These are phyloP conservation scores for Physaria fendleri DNA, from an alignment of 345 rosid species.

Conservation along the genomic window DNA sequence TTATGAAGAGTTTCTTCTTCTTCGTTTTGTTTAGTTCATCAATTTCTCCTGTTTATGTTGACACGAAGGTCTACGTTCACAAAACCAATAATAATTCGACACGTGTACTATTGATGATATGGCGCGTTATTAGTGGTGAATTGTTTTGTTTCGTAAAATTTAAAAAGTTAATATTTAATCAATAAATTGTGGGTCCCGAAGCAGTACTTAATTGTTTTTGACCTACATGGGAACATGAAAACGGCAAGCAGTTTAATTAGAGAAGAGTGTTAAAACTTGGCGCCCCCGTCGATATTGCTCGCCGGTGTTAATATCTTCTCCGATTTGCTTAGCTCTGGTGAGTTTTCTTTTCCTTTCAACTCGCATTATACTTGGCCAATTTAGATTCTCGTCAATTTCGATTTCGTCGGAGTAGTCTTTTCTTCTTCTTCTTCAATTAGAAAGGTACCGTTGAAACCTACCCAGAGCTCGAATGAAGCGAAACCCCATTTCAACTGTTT, in stretches of 20 bases:
- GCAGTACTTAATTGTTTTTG: too few species aligned
- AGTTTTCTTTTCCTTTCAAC: not conserved
- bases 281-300: not conserved
- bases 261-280: too few species aligned
- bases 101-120: not conserved
- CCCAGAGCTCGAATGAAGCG: not conserved
- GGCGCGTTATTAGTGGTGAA: conserved; percentile 17
- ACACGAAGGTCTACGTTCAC: not conserved
- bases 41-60: not conserved
- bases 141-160: too few species aligned
- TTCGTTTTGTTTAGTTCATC: not conserved
- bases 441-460: not conserved
- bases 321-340: not conserved
- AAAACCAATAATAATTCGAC: not conserved
- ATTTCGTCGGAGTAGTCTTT: not conserved
- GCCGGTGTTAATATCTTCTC: not conserved
- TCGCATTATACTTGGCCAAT: not conserved
- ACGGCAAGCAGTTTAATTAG: too few species aligned
- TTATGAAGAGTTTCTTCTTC: not conserved
- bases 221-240: too few species aligned
- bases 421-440: not conserved
- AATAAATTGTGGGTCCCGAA: too few species aligned
- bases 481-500: not conserved
- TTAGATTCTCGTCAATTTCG: not conserved
- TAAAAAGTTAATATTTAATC: too few species aligned